These are phyloP conservation scores for Melampsora larici-populina DNA, from an alignment of 1,284 basidiomycete genomes.

Conservation along the genomic window DNA sequence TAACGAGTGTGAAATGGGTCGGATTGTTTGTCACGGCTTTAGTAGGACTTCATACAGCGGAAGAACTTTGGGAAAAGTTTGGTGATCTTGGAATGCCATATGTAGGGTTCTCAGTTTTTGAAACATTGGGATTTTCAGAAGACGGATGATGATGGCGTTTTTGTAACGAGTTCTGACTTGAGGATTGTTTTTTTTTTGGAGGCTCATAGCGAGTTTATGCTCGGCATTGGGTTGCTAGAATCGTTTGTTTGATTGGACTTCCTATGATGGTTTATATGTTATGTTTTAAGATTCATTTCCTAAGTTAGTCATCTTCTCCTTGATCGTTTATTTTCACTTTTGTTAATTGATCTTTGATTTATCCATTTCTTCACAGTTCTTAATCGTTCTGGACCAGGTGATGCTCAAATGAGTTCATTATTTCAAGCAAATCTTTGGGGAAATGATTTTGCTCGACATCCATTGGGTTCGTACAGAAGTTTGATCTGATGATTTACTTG, in stretches of 20 bases:
- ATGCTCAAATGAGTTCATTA: slow-evolving; percentile 95
- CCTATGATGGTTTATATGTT: slow-evolving; percentile 88
- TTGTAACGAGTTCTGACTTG: neutral
- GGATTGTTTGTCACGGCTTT: slow-evolving; percentile 91
- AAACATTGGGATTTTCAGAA: neutral
- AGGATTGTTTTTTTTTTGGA: slow-evolving; percentile 43
- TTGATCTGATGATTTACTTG: too few relatives aligned
- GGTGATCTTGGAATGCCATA: slow-evolving; percentile 87
- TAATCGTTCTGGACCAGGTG: slow-evolving; percentile 89
- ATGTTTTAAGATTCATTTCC: slow-evolving; percentile 87
- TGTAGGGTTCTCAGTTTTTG: slow-evolving; percentile 57
- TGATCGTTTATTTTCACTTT: neutral
- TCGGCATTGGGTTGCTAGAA: slow-evolving; percentile 84
- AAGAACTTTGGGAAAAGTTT: too few relatives aligned
- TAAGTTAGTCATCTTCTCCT: slow-evolving; percentile 19
- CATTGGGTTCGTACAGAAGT: slow-evolving; percentile 56
- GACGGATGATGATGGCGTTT: too few relatives aligned
- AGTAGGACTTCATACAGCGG: slow-evolving; percentile 91
- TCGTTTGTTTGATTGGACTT: slow-evolving; percentile 78
- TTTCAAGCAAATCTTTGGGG: slow-evolving; percentile 96
- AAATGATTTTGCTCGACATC: slow-evolving; percentile 85
- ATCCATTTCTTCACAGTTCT: slow-evolving; percentile 74
- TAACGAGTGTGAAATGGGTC: slow-evolving; percentile 95
- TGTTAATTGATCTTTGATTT: neutral
- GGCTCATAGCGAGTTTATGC: slow-evolving; percentile 66